These are phyloP conservation scores for Pterocarpus macrocarpus DNA, from an alignment of 306 rosid genomes.

Conservation along the genomic window DNA sequence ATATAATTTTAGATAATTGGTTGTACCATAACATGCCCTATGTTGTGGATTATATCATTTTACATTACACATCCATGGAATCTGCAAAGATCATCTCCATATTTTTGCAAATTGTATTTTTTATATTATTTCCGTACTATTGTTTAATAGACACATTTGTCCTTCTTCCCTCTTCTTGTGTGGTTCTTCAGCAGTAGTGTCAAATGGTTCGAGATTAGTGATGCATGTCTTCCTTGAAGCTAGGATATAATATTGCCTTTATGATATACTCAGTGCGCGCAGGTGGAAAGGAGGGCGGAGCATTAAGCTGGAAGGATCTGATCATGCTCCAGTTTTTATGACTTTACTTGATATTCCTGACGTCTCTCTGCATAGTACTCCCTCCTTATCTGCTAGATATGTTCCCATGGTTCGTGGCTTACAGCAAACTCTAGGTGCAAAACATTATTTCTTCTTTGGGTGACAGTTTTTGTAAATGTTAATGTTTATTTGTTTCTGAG, in stretches of 20 bases:
- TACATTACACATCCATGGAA: constrained; percentile 13
- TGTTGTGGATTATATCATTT: constrained; percentile 26
- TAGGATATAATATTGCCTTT: constrained; percentile 35
- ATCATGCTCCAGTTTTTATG: constrained; percentile 91
- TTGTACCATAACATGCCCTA: constrained; percentile 7
- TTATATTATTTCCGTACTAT: neutral
- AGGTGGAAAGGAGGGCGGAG: constrained; percentile 88
- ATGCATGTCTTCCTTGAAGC: constrained; percentile 37
- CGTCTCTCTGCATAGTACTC: constrained; percentile 73
- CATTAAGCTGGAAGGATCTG: constrained; percentile 89
- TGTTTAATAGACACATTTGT: constrained; percentile 3
- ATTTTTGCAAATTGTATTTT: constrained; percentile 18
- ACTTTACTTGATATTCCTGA: constrained; percentile 72
- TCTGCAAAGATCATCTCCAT: neutral
- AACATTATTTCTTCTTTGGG: constrained; percentile 37
- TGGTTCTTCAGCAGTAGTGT: constrained; percentile 26
- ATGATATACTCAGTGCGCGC: constrained; percentile 47
- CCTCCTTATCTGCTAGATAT: constrained; percentile 86
- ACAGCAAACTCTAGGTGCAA: constrained; percentile 87
- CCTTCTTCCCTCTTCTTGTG: neutral
- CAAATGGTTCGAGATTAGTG: constrained; percentile 31
- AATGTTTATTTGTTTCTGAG: constrained; percentile 20
- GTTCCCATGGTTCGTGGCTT: constrained; percentile 81
- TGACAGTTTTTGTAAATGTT: constrained; percentile 29
- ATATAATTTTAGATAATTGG: constrained; percentile 16